A percentile compares a stretch with the other conserved stretches of the same genome.
Evolutionary conservation across 495 filamentous ascomycete species (phyloP).

Genomic region (Xylaria intraflava): DNA sequence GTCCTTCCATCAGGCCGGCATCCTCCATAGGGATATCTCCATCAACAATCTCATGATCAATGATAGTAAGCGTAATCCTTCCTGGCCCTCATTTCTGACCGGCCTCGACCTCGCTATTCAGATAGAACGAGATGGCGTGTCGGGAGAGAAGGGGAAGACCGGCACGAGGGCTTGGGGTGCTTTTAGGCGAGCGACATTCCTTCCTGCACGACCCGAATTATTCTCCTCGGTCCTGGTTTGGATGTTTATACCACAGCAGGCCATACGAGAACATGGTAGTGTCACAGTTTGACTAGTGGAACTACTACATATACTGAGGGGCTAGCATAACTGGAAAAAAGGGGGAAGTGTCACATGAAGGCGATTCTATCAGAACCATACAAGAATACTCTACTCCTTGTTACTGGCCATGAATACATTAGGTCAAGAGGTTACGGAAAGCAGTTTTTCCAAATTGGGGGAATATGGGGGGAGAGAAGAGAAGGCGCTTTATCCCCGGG

Average conservation of each 20-base stretch:
- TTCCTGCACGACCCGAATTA: neutral
- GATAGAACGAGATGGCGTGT: slow-evolving; percentile 21
- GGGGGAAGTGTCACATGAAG: neutral
- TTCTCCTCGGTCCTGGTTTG: slow-evolving; percentile 3
- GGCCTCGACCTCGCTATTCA: slow-evolving; percentile 38
- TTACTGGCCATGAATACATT: neutral
- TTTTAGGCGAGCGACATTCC: slow-evolving; percentile 30
- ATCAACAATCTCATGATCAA: slow-evolving; percentile 37
- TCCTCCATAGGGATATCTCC: slow-evolving; percentile 38
- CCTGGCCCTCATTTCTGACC: slow-evolving; percentile 30
- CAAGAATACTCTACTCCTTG: neutral
- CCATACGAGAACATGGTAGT: neutral
- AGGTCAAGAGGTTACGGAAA: neutral
- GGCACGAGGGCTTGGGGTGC: slow-evolving; percentile 36
- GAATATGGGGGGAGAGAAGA: too few species aligned
- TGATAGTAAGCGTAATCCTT: slow-evolving; percentile 27
- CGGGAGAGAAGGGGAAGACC: slow-evolving; percentile 34
- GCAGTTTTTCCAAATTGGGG: neutral
- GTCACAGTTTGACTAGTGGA: neutral
- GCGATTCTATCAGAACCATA: neutral
- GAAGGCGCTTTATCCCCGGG: too few species aligned
- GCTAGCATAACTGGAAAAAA: neutral
- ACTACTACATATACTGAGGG: neutral
- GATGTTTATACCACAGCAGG: neutral
- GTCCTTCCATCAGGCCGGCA: slow-evolving; percentile 26